Base-by-base conservation (phyloP, 257 asterid species). In the Verbena officinalis region DNA sequence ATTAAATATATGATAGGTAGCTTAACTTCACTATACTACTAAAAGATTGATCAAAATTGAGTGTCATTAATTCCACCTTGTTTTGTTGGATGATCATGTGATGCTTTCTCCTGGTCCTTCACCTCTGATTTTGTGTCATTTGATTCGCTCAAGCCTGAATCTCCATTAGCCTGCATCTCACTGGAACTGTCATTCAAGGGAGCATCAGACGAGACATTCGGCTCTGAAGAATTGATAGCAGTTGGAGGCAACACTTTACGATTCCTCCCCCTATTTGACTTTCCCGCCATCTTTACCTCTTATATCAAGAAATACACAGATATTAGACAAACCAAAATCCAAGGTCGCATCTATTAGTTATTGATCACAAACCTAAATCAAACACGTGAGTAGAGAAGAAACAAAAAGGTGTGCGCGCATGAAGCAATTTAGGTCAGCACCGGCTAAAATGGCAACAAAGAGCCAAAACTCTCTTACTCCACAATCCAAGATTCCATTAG, bases 251-350 rank as follows among this genome's bases (percentile, higher is more conserved):
- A 8, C 56, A 78, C 96, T 73, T 79, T 91, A 48, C 95, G 80
- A 40, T 81, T 87, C 89, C 57, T 94, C 68, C 95, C 96, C 80
- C 71, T 79, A 69, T 75, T 90, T 27, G 98, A 84, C 66, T 83
- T 90, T 38, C 99, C 97, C 0, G 92, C 99, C 97, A 93, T 93
- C 65, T 77, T 65, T 53, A 23, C 66, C 79, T 67, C 84, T 73
- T 71, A 52, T 10, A 57, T 54, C 58, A 24, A 56, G 48, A 55
- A 75, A 70, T 59, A 63, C 30, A 45, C 20, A 67, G 16, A 63
- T 24, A 62, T 15, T 19, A 70, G 50, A 30, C 64, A 57, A 58
- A 43, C 5, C 39, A 64, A 52, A 57, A 23, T 14, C 31, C 5
- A 33, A 24, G 44, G 45, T 57, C 38, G 30, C 19, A 68, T 15